Evolutionary conservation across 2,329 filamentous ascomycete genomes (phyloP).

Genomic region (Apiospora koreana): DNA sequence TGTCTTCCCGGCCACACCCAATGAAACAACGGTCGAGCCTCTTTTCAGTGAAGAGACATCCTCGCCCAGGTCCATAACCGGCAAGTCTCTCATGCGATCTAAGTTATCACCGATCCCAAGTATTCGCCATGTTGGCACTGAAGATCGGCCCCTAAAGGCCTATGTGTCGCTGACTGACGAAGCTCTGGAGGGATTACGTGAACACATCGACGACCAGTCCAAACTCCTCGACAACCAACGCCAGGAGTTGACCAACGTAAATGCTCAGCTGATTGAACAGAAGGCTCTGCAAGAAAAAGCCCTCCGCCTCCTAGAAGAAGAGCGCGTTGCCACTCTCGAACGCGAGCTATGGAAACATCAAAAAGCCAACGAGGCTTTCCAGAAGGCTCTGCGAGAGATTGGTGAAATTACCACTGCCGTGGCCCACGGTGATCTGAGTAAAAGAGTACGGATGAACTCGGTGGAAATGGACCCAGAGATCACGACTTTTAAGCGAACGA

Average conservation of each 20-base stretch:
- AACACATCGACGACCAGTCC: constrained; percentile 91
- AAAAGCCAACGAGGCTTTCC: constrained; percentile 97
- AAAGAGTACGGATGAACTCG: constrained; percentile 93
- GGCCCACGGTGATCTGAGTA: constrained; percentile 91
- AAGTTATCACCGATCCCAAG: constrained; percentile 49
- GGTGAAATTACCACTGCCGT: constrained; percentile 97
- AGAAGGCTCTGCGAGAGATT: constrained; percentile 94
- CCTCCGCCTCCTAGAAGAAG: constrained; percentile 78
- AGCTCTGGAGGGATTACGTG: constrained; percentile 81
- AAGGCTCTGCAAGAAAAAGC: constrained; percentile 82
- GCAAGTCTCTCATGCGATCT: constrained; percentile 37
- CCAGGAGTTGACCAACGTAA: constrained; percentile 81
- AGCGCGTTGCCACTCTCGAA: constrained; percentile 86
- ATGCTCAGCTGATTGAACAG: constrained; percentile 82
- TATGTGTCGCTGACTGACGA: constrained; percentile 68
- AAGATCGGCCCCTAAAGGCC: constrained; percentile 40
- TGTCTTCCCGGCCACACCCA: constrained; percentile 77
- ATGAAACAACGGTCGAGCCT: constrained; percentile 65
- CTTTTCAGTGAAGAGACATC: constrained; percentile 61
- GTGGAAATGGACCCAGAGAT: constrained; percentile 99
- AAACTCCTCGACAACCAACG: constrained; percentile 88
- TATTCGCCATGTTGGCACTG: constrained; percentile 32
- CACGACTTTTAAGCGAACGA: constrained; percentile 94
- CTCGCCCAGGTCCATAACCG: constrained; percentile 45
- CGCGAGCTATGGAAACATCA: constrained; percentile 95